Evolutionary conservation across 768 basidiomycete species (phyloP).

Genomic region (Cubamyces sp.): DNA sequence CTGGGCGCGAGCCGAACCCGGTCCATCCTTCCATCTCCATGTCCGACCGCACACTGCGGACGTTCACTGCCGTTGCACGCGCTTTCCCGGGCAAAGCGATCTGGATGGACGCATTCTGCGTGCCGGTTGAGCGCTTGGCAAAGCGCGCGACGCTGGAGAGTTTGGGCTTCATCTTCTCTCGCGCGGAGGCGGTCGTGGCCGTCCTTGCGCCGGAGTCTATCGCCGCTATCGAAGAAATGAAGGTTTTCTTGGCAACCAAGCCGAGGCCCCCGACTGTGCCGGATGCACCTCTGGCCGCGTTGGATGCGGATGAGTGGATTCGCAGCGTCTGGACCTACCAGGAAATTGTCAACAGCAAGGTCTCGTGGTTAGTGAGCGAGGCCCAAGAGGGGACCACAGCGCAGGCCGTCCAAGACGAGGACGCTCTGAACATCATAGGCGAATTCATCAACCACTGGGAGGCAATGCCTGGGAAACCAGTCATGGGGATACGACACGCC

Average conservation of each 20-base stretch:
- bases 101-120: slow-evolving; percentile 27
- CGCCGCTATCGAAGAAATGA: slow-evolving; percentile 24
- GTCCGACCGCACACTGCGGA: slow-evolving; percentile 26
- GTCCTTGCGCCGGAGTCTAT: slow-evolving; percentile 20
- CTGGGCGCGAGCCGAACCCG: slow-evolving; percentile 14
- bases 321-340: slow-evolving; percentile 30
- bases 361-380: slow-evolving; percentile 14
- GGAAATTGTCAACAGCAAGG: slow-evolving; percentile 24
- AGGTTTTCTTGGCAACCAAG: neutral
- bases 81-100: slow-evolving; percentile 9
- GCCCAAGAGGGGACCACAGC: neutral
- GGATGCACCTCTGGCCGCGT: slow-evolving; percentile 9
- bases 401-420: neutral
- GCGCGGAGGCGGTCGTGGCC: slow-evolving; percentile 21
- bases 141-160: slow-evolving; percentile 27
- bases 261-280: neutral
- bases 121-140: slow-evolving; percentile 20
- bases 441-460: slow-evolving; percentile 8
- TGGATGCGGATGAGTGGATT: slow-evolving; percentile 30
- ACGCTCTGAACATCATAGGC: slow-evolving; percentile 21
- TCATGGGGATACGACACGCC: neutral
- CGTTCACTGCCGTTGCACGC: slow-evolving; percentile 17
- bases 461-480: neutral
- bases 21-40: slow-evolving; percentile 22
- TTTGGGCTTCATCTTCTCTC: slow-evolving; percentile 26